These are phyloP conservation scores for Pleurotus tuber-regium DNA, from an alignment of 768 basidiomycete genomes.

Conservation along the genomic window DNA sequence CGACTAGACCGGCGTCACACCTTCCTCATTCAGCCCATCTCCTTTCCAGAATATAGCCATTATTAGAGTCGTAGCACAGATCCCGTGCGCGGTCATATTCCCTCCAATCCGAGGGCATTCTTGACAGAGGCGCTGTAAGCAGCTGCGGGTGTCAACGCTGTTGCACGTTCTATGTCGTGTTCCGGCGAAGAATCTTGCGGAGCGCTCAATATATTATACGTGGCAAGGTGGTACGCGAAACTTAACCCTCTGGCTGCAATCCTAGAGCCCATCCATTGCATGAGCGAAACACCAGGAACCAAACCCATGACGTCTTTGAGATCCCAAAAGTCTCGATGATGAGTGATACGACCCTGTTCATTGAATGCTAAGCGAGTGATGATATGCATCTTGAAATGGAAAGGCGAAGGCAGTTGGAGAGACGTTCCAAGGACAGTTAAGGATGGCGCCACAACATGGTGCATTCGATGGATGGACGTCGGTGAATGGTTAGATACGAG, in stretches of 20 bases:
- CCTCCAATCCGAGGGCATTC: conserved; percentile 22
- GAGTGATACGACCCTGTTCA: conserved; percentile 76
- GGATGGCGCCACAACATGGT: conserved; percentile 40
- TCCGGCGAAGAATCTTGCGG: conserved; percentile 19
- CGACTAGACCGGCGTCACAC: conserved; percentile 1
- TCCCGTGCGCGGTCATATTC: conserved; percentile 11
- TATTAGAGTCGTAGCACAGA: background rate
- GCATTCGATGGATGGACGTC: conserved; percentile 19
- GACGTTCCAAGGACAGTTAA: conserved; percentile 60
- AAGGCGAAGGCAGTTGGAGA: conserved; percentile 58
- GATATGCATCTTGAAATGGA: conserved; percentile 73
- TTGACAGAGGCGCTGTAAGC: conserved; percentile 15
- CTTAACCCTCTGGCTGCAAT: conserved; percentile 57
- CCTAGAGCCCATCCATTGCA: conserved; percentile 68
- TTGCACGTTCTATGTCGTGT: conserved; percentile 11
- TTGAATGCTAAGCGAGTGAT: conserved; percentile 76
- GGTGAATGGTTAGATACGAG: conserved; percentile 28
- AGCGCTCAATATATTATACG: conserved; percentile 3
- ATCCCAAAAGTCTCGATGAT: conserved; percentile 83
- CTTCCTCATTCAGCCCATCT: conserved; percentile 1
- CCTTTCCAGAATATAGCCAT: no score
- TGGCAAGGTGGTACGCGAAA: conserved; percentile 34
- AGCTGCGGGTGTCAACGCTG: conserved; percentile 16
- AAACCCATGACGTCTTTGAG: conserved; percentile 74
- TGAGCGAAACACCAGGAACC: conserved; percentile 63